phyloP scores from a whole-genome alignment of 2,329 filamentous ascomycete species.

The Raffaelea arxii region DNA sequence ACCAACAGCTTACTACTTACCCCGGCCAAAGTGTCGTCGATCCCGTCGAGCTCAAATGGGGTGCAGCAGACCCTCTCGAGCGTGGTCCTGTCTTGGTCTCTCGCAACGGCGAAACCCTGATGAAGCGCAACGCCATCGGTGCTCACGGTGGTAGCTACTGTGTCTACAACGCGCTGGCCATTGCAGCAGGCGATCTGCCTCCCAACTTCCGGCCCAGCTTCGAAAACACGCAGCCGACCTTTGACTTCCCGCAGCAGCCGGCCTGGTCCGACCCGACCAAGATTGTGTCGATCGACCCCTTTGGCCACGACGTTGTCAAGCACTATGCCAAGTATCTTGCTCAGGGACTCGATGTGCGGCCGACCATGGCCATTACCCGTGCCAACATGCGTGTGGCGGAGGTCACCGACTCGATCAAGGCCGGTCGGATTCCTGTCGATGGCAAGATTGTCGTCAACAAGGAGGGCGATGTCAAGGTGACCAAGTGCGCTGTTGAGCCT shows the following conservation, averaged over 20 bases:
- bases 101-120: slow-evolving; percentile 4
- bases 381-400: slow-evolving; percentile 6
- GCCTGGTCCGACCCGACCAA: slow-evolving; percentile 4
- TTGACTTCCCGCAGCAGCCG: slow-evolving; percentile 4
- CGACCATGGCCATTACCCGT: slow-evolving; percentile 5
- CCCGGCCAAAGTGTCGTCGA: slow-evolving; percentile 7
- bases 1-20: slow-evolving; percentile 5
- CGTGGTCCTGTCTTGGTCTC: slow-evolving; percentile 4
- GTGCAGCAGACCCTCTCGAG: slow-evolving; percentile 3
- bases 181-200: slow-evolving; percentile 5
- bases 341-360: slow-evolving; percentile 5
- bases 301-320: slow-evolving; percentile 4
- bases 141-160: slow-evolving; percentile 7
- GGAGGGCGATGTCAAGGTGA: slow-evolving; percentile 4
- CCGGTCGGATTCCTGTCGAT: slow-evolving; percentile 2
- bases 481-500: slow-evolving; percentile 6
- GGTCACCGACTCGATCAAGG: slow-evolving; percentile 3
- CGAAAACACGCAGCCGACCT: slow-evolving; percentile 7
- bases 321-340: slow-evolving; percentile 3
- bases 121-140: slow-evolving; percentile 5
- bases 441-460: slow-evolving; percentile 2
- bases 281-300: slow-evolving; percentile 7
- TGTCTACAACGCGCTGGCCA: slow-evolving; percentile 6
- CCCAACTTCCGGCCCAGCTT: slow-evolving; percentile 6
- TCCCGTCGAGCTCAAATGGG: slow-evolving; percentile 5